Conservation (phyloP, 2,329 filamentous ascomycete genomes). For the Xylaria sp. region DNA sequence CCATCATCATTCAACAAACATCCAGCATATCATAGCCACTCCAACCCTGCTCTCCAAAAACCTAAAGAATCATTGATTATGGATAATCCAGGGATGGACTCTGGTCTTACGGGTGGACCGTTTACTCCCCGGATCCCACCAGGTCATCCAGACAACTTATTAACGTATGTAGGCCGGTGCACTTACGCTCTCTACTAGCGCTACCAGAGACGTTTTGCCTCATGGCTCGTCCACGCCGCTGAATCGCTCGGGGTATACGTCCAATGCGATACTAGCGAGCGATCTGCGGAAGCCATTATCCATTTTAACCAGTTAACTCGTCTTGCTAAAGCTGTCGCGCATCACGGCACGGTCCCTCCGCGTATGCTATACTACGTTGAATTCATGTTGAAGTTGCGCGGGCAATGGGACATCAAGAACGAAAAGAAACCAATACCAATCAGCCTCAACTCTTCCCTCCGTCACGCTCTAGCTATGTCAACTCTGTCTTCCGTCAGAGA, state of each 20-base stretch:
- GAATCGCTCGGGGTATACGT: background rate
- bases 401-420: background rate
- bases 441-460: background rate
- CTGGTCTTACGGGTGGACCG: background rate
- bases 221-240: conserved; percentile 25
- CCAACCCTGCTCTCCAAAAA: background rate
- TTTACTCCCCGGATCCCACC: background rate
- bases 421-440: background rate
- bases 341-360: background rate
- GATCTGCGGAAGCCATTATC: background rate
- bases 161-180: background rate
- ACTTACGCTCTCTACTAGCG: conserved; percentile 11
- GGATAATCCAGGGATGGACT: background rate
- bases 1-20: background rate
- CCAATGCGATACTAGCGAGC: background rate
- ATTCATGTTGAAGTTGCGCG: conserved; percentile 15
- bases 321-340: background rate
- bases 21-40: background rate
- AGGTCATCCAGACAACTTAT: background rate
- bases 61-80: background rate
- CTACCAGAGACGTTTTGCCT: conserved; percentile 3
- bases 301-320: background rate
- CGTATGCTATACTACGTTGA: background rate
- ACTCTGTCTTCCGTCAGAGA: background rate
- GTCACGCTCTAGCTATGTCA: background rate